phyloP scores from a whole-genome alignment of 2,329 filamentous ascomycete genomes.

The Diaporthe vexans region DNA sequence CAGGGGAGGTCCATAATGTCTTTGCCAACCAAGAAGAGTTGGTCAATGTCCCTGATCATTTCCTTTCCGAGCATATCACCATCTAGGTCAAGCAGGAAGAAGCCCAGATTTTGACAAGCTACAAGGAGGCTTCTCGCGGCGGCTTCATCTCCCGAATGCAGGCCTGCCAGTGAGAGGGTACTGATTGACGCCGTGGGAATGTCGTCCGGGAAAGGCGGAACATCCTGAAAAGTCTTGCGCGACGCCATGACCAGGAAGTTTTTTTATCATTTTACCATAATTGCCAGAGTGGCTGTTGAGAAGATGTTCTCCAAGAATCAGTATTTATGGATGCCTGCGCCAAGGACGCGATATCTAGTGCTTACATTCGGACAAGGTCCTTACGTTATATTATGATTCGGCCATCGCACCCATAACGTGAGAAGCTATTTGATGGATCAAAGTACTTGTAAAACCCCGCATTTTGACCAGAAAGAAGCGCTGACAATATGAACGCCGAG shows the following conservation, averaged over 20 bases:
- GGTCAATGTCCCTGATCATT: not conserved
- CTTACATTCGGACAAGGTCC: not conserved
- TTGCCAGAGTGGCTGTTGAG: not conserved
- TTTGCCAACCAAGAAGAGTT: conserved; percentile 9
- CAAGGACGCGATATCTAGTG: not conserved
- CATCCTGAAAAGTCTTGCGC: too few relatives aligned
- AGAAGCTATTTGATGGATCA: not conserved
- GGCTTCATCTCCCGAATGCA: conserved; percentile 4
- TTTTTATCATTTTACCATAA: too few relatives aligned
- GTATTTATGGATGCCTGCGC: not conserved
- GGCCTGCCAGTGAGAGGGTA: too few relatives aligned
- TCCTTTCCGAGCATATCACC: conserved; percentile 17
- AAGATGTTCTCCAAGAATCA: not conserved
- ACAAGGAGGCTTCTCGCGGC: conserved; percentile 22
- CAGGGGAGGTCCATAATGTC: conserved; percentile 23
- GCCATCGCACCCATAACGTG: not conserved
- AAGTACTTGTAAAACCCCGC: not conserved
- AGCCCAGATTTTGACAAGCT: conserved; percentile 42
- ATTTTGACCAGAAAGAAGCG: not conserved
- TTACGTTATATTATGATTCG: not conserved
- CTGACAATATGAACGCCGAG: not conserved
- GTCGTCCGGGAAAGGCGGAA: too few relatives aligned
- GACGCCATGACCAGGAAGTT: not conserved
- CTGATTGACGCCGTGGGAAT: too few relatives aligned
- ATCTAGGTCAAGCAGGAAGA: conserved; percentile 43